These are phyloP conservation scores for Articulospora tetracladia DNA, from an alignment of 495 filamentous ascomycete species.

Conservation along the genomic window DNA sequence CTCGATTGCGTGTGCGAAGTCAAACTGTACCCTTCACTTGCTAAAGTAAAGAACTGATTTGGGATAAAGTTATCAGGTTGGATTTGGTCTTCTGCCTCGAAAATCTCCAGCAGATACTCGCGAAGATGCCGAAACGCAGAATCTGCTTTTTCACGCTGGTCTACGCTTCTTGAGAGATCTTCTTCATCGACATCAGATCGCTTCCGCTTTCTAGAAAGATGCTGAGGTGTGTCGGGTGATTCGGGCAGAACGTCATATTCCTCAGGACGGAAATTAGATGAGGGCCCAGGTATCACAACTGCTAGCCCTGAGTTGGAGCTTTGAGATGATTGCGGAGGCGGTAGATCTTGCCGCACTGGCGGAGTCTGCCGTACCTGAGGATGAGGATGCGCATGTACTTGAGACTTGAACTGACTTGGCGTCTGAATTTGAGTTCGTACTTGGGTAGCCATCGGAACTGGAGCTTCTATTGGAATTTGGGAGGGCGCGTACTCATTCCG, in stretches of 20 bases:
- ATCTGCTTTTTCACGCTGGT: slow-evolving; percentile 79
- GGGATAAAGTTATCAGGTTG: slow-evolving; percentile 43
- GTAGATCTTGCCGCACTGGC: neutral
- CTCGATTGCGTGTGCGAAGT: slow-evolving; percentile 60
- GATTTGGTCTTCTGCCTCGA: slow-evolving; percentile 71
- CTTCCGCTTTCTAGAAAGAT: slow-evolving; percentile 27
- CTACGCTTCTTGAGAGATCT: slow-evolving; percentile 47
- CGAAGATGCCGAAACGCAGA: slow-evolving; percentile 62
- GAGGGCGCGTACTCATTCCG: slow-evolving; percentile 16
- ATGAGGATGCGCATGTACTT: slow-evolving; percentile 1
- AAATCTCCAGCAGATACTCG: slow-evolving; percentile 65
- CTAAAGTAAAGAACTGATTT: slow-evolving; percentile 34
- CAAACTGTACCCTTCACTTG: slow-evolving; percentile 37
- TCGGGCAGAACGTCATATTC: slow-evolving; percentile 23
- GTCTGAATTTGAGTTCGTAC: neutral
- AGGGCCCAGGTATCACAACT: slow-evolving; percentile 17
- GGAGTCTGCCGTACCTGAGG: neutral
- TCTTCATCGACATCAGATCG: slow-evolving; percentile 26
- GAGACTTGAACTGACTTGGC: neutral
- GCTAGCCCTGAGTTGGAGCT: slow-evolving; percentile 1
- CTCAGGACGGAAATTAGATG: slow-evolving; percentile 15
- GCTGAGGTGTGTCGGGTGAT: slow-evolving; percentile 22
- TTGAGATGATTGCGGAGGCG: neutral
- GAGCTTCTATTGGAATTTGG: neutral
- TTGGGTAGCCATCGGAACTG: neutral